A percentile compares a stretch with the other conserved stretches of the same genome.
Evolutionary conservation across 352 stramenopile species (phyloP).

Genomic region (Pythium scleroteichum): DNA sequence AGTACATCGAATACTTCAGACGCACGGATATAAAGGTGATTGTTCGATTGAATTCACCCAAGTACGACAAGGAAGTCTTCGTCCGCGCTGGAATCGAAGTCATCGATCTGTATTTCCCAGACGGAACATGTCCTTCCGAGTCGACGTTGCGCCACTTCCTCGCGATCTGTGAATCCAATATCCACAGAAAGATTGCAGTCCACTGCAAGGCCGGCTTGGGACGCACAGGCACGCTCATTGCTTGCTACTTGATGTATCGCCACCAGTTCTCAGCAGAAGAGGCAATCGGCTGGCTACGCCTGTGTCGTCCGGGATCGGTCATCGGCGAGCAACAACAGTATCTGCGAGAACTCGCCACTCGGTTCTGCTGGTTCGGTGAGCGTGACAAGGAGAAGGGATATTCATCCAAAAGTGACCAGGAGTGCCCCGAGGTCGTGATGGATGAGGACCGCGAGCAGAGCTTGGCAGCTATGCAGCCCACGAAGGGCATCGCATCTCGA

Average conservation of each 20-base stretch:
- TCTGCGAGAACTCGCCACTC: constrained; percentile 66
- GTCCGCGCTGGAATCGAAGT: constrained; percentile 82
- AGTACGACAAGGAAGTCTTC: constrained; percentile 90
- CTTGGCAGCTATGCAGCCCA: not conserved
- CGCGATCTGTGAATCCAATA: constrained; percentile 44
- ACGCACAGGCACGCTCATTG: constrained; percentile 94
- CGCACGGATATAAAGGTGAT: constrained; percentile 39
- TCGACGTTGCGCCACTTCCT: constrained; percentile 78
- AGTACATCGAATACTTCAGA: constrained; percentile 50
- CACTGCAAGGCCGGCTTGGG: constrained; percentile 97
- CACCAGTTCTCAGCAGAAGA: constrained; percentile 90
- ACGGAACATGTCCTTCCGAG: constrained; percentile 87
- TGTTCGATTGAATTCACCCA: constrained; percentile 92
- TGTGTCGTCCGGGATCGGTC: constrained; percentile 91
- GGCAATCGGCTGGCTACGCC: constrained; percentile 91
- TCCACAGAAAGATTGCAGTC: constrained; percentile 83
- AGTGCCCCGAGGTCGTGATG: not conserved
- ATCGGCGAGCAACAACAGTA: constrained; percentile 95
- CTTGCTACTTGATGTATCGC: constrained; percentile 94
- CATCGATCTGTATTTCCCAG: constrained; percentile 91
- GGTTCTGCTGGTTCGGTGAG: not conserved
- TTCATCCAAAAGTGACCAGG: not conserved
- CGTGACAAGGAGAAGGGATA: too few relatives aligned
- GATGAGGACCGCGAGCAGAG: constrained; percentile 3
- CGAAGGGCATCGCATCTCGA: constrained; percentile 19